Base-by-base conservation (phyloP, 2,329 filamentous ascomycete genomes). In the Ophiocordyceps camponoti-leonardi region DNA sequence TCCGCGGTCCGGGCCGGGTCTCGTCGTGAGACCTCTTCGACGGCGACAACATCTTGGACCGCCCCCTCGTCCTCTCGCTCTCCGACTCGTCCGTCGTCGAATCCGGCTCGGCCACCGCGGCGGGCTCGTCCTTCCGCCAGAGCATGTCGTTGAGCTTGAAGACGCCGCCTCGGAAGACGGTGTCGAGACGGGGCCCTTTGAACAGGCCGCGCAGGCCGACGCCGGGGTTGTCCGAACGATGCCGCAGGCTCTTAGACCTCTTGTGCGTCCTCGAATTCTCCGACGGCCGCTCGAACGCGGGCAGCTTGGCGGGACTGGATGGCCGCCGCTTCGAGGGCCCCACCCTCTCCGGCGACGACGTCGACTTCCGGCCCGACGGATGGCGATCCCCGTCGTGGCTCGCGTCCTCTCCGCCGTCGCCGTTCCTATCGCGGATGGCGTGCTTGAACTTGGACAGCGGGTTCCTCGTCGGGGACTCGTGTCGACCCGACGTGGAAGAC, bases 101-200 rank as follows among this genome's bases (percentile, higher is more conserved):
- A 5, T 67, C 63, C 11, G 54, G 52, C 8, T 71, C 67, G 1
- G 56, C 57, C 10, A 53, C n/a, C n/a, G n/a, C n/a, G n/a, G n/a
- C 53, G 3, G 53, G 49, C 5, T 51, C 58, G 11, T 77, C 73
- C 48, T 68, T 75, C 51, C 67, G 71, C 72, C 75, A 77, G 20
- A 78, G 51, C 45, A 78, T 63, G 44, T 77, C 74, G 28, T 72
- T 68, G 14, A 78, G 59, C 52, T 70, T 75, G 23, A 71, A 74
- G 6, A 77, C 71, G 22, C 74, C 64, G 7, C 67, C 74, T 23
- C 73, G 71, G 41, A 93, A 74, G 28, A 86, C 72, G 28, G 77
- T 83, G 49, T 86, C 83, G 50, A 90, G 78, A 46, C 83, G 72
- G 44, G 78, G 75, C 3, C 79, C 81, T 62, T 86, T 90, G 62